Conservation (phyloP, 176 grass and related monocot genomes). For the Poa pratensis region DNA sequence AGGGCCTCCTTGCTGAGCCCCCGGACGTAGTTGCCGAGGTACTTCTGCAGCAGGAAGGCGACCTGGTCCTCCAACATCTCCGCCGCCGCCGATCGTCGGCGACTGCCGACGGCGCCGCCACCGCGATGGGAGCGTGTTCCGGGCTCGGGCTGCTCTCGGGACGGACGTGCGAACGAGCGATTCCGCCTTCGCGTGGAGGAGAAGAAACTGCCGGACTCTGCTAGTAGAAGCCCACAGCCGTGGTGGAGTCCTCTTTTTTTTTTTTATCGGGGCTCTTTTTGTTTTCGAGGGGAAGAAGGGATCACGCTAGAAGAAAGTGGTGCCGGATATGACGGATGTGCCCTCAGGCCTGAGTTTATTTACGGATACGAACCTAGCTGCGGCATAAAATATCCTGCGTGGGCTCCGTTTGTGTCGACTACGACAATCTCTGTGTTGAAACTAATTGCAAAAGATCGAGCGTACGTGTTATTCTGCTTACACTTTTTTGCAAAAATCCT, state of each 20-base stretch:
- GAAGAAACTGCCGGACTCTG: slow-evolving; percentile 6
- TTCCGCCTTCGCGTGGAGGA: slow-evolving; percentile 32
- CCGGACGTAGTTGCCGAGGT: slow-evolving; percentile 93
- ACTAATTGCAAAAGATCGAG: too few species aligned
- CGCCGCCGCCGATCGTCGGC: slow-evolving; percentile 53
- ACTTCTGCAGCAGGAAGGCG: slow-evolving; percentile 88
- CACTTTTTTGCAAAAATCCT: too few species aligned
- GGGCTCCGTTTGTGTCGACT: neutral
- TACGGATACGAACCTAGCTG: neutral
- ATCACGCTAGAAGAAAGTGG: slow-evolving; percentile 54
- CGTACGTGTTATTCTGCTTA: too few species aligned
- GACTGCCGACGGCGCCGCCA: slow-evolving; percentile 43
- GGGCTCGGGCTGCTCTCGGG: neutral
- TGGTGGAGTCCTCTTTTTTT: slow-evolving; percentile 25
- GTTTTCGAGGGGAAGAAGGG: slow-evolving; percentile 33
- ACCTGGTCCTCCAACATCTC: slow-evolving; percentile 98
- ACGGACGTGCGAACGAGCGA: neutral
- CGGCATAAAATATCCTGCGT: slow-evolving; percentile 29
- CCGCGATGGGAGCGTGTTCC: neutral
- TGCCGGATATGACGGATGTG: slow-evolving; percentile 9
- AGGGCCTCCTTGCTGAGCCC: slow-evolving; percentile 97
- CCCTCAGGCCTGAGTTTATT: neutral
- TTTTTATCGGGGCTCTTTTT: neutral
- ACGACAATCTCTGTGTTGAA: neutral
- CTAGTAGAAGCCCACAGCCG: slow-evolving; percentile 35